phyloP scores from a whole-genome alignment of 129 eudicot species.

The Tagetes erecta region DNA sequence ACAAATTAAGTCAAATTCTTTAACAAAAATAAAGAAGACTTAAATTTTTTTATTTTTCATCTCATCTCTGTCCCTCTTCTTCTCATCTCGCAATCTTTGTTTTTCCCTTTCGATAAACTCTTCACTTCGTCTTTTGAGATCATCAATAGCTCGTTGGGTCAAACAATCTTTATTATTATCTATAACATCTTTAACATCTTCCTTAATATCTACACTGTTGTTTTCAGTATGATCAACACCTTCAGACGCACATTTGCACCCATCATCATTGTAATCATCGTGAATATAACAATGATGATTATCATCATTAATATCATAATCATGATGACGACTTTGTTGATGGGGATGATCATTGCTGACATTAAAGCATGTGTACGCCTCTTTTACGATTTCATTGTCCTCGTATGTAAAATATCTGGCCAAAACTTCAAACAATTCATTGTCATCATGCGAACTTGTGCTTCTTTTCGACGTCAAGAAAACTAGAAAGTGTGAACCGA shows the following conservation, averaged over 20 bases:
- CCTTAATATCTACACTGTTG: not conserved
- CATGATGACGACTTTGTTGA: not conserved
- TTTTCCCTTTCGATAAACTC: constrained; percentile 27
- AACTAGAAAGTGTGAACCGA: constrained; percentile 20
- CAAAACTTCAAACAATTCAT: not conserved
- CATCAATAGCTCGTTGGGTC: constrained; percentile 12
- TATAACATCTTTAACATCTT: not conserved
- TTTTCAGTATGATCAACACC: constrained; percentile 1
- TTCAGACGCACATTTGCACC: not conserved
- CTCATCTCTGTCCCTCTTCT: constrained; percentile 18
- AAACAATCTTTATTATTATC: not conserved
- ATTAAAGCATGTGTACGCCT: not conserved
- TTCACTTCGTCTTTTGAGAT: constrained; percentile 33
- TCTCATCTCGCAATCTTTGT: constrained; percentile 30
- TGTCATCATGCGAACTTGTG: not conserved
- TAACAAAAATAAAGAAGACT: not conserved
- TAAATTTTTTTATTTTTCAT: not conserved
- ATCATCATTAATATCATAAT: not conserved
- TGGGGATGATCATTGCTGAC: not conserved
- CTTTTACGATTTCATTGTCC: constrained; percentile 16
- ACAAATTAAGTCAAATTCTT: not conserved
- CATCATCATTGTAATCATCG: not conserved
- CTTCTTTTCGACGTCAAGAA: constrained; percentile 23
- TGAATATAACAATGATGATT: not conserved
- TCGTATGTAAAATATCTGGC: not conserved